Conservation (phyloP, 331 rosid genomes). For the Stylosanthes scabra region DNA sequence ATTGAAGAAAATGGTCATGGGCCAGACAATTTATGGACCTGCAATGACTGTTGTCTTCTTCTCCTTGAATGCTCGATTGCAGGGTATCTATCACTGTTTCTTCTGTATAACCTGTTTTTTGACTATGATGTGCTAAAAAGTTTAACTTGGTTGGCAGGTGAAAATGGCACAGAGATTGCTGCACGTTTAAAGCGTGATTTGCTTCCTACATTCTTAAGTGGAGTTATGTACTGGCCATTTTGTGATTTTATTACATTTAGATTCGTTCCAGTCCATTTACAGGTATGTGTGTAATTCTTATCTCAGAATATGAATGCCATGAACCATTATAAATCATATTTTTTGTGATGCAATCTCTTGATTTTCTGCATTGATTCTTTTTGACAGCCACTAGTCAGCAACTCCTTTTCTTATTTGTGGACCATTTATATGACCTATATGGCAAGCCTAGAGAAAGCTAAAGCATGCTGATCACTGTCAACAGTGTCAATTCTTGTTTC, state of each 20-base stretch:
- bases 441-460: conserved; percentile 83
- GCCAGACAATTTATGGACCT: conserved; percentile 89
- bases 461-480: conserved; percentile 39
- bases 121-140: too few relatives aligned
- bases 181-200: conserved; percentile 83
- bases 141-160: conserved; percentile 61
- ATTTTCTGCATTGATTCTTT: conserved; percentile 37
- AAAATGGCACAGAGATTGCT: conserved; percentile 61
- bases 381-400: conserved; percentile 90
- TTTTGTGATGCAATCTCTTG: conserved; percentile 18
- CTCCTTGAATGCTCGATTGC: conserved; percentile 75
- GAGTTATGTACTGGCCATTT: conserved; percentile 84
- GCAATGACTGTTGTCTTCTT: conserved; percentile 81
- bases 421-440: conserved; percentile 90
- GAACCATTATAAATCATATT: not conserved
- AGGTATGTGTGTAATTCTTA: conserved; percentile 50
- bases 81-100: conserved; percentile 56
- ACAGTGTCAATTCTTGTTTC: conserved; percentile 23
- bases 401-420: conserved; percentile 93
- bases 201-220: conserved; percentile 72
- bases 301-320: conserved; percentile 8
- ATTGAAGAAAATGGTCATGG: conserved; percentile 86
- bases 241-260: conserved; percentile 86
- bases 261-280: conserved; percentile 87
- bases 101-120: conserved; percentile 7